Conservation (phyloP, 345 rosid genomes). For the Salix purpurea region DNA sequence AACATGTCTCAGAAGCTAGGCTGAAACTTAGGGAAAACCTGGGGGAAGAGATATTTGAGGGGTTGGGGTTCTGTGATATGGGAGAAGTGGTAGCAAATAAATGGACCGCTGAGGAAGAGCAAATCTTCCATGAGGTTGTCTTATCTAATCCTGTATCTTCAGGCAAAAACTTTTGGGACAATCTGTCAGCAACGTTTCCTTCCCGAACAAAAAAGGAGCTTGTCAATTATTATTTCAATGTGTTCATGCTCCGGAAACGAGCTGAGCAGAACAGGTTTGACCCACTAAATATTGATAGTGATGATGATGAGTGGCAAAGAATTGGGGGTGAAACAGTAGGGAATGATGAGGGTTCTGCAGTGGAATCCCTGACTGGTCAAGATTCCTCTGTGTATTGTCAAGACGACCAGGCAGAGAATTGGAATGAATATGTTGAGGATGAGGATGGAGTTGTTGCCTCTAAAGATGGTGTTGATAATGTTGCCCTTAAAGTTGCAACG, state of each 20-base stretch:
- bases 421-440: conserved; percentile 24
- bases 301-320: conserved; percentile 72
- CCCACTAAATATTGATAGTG: conserved; percentile 56
- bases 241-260: conserved; percentile 53
- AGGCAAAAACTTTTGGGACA: conserved; percentile 66
- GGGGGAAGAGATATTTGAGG: conserved; percentile 50
- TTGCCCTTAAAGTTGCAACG: conserved; percentile 8
- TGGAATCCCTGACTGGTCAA: conserved; percentile 34
- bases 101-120: conserved; percentile 63
- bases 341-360: conserved; percentile 35
- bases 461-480: conserved; percentile 2
- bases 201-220: conserved; percentile 51
- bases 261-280: conserved; percentile 60
- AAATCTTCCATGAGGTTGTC: conserved; percentile 47
- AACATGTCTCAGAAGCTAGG: conserved; percentile 60
- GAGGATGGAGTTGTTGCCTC: conserved; percentile 22
- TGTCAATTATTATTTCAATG: conserved; percentile 71
- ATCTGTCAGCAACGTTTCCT: conserved; percentile 46
- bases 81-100: conserved; percentile 57
- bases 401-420: conserved; percentile 17
- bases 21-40: conserved; percentile 39
- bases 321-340: conserved; percentile 22
- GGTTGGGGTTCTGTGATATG: conserved; percentile 62
- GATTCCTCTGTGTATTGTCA: conserved; percentile 12
- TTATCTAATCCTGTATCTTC: conserved; percentile 50